Evolutionary conservation across 108 stramenopile species (phyloP), one percentile per base, ranked within the genome.

Genomic region (Skeletonema tropicum): DNA sequence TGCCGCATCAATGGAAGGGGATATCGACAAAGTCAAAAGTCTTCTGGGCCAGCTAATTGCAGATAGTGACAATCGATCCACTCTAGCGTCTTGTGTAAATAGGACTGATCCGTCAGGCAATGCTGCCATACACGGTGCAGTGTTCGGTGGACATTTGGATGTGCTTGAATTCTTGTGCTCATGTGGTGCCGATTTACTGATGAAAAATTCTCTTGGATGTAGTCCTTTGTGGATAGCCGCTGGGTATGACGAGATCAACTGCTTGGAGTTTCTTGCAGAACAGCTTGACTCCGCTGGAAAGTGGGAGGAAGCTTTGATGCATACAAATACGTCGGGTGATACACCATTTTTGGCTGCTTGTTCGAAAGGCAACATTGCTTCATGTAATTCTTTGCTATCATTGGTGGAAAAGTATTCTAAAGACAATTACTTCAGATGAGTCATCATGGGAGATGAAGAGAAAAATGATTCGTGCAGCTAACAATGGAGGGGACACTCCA

Each of bases 311-410:
- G 76, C 70, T 29, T 46, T 83, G 26, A 21, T 79, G 32, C 61
- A 83, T 57, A 59, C 70, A 11, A 86, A 86, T 45, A 55, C 42
- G n/a, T 60, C 82, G 2, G 85, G 85, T 25, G 85, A 86, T 52
- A 75, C 82, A 6, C 82, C 85, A 10, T 70, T 86, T 19, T 55
- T 86, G 21, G 85, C 85, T 14, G 85, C 85, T 10, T 73, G 74
- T 19, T 86, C 82, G 17, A 70, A 73, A 25, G 85, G 85, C 14
- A 74, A 86, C 48, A 29, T 75, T 33, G 65, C 69, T 10, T 70
- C 61, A 17, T 80, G 82, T 39, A 58, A 61, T 41, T 64, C 52
- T n/a, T 39, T 83, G 41, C 23, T 83, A 52, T 38, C 68, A 11
- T 68, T 57, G 8, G 57, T 49, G 14, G 82, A 76, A 35, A 42